Evolutionary conservation across 2,329 filamentous ascomycete species (phyloP), one percentile per base, ranked within the genome.

Genomic region (Xylariaceae sp.): DNA sequence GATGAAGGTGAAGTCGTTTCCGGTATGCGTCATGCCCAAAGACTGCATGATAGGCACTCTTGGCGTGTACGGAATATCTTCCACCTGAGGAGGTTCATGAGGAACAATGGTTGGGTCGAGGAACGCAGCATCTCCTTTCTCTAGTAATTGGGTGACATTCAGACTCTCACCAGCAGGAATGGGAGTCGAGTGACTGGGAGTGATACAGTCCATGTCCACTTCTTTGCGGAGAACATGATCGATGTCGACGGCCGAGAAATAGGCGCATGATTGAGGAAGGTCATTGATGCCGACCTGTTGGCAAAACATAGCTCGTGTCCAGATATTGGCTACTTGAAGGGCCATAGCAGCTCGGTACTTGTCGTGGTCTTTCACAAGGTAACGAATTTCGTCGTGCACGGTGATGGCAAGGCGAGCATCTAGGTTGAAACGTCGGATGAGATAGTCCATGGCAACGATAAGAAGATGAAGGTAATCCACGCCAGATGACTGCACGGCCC

Each of bases 261-360:
- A 99, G 7, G 94, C 94, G 69, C 92, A 97, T 0, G 89, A 87
- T 70, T 97, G 94, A 0, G 95, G 94, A 8, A 99, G 82, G 70
- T 99, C 94, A 64, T 96, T 81, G 68, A 99, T 99, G 61, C 94
- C 94, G 70, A 97, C 90, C 75, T 99, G 94, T 74, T 99, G 92
- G 0, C 89, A 85, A 73, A 99, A 99, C 89, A 99, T 97, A 64
- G 92, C 92, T 54, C 94, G 83, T 0, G 95, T 99, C 94, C 94
- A 99, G 17, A 99, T 74, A 70, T 99, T 99, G 60, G 92, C 87
- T 6, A 99, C 82, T 73, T 99, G 94, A 10, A 99, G 79, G 0
- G 95, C 94, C 86, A 99, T 89, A 9, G 93, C 93, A 1, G 89
- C 87, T 47, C 89, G 85, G 70, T 97, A 99, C 68, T 88, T 90